Base-by-base conservation (phyloP, 441 rosid species). In the Brassica balearica region DNA sequence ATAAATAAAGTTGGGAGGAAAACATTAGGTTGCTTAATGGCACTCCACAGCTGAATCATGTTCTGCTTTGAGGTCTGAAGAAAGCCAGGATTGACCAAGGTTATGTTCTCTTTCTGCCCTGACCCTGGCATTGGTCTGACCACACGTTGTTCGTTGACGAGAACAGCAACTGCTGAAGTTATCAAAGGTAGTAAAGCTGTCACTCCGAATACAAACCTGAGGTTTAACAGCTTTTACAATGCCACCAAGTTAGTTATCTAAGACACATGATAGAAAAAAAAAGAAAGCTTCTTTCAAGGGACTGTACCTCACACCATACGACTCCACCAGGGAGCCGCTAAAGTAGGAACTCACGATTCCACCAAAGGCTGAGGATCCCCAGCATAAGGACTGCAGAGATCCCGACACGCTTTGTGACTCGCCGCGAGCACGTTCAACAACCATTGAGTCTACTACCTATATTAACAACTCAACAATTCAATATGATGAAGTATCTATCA, bases 321-420 rank as follows among this genome's bases (percentile, higher is more conserved):
- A 80, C 27, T 91, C 95, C 72, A 96, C 99, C 61, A 96, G 80
- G 25, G 98, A 96, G 73, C 98, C 99, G 66, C 98, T 94, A 68
- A 96, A 96, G 86, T 94, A 91, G 23, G 98, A 89, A 85, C 98
- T 94, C 77, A 94, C 97, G 69, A 96, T 90, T 73, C 98, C 97
- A 82, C 97, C 99, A 85, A 96, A 94, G 41, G 98, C 99, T 51
- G 98, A 96, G 17, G 96, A 94, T 81, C 99, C 99, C 98, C 98
- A 94, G 81, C 99, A 94, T 70, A 94, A 85, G 4, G 98, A 96
- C 85, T 92, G 98, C 68, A 96, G 90, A 38, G 98, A 92, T 66
- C 99, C 97, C 0, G 97, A 90, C 83, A 94, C 83, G 71, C 93
- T 90, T 81, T 92, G 98, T 29, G 99, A 94, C 85, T 96, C 99